Evolutionary conservation across 2,329 filamentous ascomycete genomes (phyloP), one percentile per base, ranked within the genome.

Genomic region (Trichophyton benhamiae): DNA sequence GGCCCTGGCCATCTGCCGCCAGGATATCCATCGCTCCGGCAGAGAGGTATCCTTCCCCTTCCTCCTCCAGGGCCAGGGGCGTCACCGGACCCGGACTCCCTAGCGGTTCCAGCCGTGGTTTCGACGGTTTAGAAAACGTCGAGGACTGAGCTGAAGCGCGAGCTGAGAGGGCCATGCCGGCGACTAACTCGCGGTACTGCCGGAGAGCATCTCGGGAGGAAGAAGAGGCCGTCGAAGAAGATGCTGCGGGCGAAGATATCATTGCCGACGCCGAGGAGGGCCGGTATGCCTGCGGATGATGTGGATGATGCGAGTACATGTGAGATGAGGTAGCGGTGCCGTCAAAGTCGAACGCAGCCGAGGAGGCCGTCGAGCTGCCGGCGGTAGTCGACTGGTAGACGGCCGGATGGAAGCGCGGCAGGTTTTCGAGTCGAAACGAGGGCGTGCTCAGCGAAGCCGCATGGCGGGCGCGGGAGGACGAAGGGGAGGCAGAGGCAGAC

Each of bases 11-110:
- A 22, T 60, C 48, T 41, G 57, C 9, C 22, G 36, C 3, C 20
- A 42, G 38, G 25, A 48, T 20, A 27, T 44, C 57, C 57, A 48
- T 42, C 3, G 53, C 65, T 22, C 75, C 74, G 6, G 71, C 70
- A 3, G 69, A 68, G 9, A 78, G 68, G 61, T 78, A 78, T 58
- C 73, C 74, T 48, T 65, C 66, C n/a, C 62, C 65, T 60, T 74
- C 72, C 36, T 76, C 70, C 59, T 75, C 75, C 7, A 79, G 68
- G 0, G 69, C 72, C 57, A 79, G 66, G 11, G 77, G 77, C 3
- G 77, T 78, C 41, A 79, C 77, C 0, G 76, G 75, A 1, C 76
- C 77, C 1, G 77, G 76, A 59, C 76, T 79, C 41, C 72, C 71
- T 9, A 78, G 69, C 20, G 77, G 77, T 55, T 77, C 75, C 15